These are phyloP conservation scores for Kwoniella mangroviensis DNA, from an alignment of 768 basidiomycete genomes.

Conservation along the genomic window DNA sequence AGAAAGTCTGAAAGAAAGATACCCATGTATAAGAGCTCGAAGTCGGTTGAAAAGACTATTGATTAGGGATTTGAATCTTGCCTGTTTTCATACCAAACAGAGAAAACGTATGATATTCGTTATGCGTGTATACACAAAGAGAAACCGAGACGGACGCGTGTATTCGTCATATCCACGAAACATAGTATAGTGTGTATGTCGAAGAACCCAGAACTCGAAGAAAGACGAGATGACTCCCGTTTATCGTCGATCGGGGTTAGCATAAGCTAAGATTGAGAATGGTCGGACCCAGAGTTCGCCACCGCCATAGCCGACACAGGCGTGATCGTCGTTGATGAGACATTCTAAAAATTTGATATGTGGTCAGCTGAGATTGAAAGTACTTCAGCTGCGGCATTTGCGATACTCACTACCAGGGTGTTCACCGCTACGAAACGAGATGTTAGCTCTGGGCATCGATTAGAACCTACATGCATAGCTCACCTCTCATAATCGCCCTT, in stretches of 20 bases:
- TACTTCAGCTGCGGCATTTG: background rate
- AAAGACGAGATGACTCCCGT: background rate
- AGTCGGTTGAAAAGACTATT: background rate
- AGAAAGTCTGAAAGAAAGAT: background rate
- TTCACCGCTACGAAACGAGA: constrained; percentile 32
- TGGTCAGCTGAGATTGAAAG: background rate
- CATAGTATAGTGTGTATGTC: too few species aligned
- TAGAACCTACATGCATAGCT: constrained; percentile 13
- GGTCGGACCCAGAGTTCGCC: constrained; percentile 56
- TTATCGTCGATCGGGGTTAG: constrained; percentile 30
- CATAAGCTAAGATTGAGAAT: constrained; percentile 51
- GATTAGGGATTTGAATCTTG: background rate
- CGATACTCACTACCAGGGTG: constrained; percentile 49
- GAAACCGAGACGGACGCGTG: background rate
- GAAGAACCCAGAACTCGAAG: background rate
- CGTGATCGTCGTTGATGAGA: constrained; percentile 54
- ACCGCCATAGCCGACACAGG: constrained; percentile 55
- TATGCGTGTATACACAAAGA: constrained; percentile 8
- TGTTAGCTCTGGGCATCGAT: constrained; percentile 1
- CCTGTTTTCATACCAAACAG: background rate
- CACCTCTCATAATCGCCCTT: constrained; percentile 52
- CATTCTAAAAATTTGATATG: constrained; percentile 33
- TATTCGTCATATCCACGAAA: constrained; percentile 7
- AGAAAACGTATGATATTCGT: background rate
- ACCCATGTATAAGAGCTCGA: background rate